Conservation (phyloP, 1,284 basidiomycete species). For the Melanopsichium pennsylvanicum region DNA sequence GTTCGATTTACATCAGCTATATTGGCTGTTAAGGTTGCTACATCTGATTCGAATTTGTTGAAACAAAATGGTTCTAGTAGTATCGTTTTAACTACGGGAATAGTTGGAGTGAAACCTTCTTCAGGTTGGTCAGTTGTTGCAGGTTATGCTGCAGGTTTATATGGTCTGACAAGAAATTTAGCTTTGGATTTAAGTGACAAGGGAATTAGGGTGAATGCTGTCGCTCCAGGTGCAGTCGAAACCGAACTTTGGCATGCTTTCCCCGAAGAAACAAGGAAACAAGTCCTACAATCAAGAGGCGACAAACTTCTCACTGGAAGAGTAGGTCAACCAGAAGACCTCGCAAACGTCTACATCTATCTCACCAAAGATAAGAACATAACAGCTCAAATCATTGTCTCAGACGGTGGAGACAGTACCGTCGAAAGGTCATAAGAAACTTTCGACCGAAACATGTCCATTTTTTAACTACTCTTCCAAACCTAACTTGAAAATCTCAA, state of each 20-base stretch:
- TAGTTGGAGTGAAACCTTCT: slow-evolving; percentile 23
- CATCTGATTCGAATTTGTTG: not conserved
- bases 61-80: slow-evolving; percentile 4
- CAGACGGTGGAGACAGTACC: slow-evolving; percentile 22
- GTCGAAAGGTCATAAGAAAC: too few species aligned
- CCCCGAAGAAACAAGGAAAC: slow-evolving; percentile 4
- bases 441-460: too few species aligned
- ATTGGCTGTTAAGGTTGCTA: slow-evolving; percentile 34
- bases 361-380: slow-evolving; percentile 47
- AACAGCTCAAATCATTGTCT: slow-evolving; percentile 26
- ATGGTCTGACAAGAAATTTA: slow-evolving; percentile 23
- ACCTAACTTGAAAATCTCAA: too few species aligned
- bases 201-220: slow-evolving; percentile 39
- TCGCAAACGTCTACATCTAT: slow-evolving; percentile 36
- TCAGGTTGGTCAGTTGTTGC: slow-evolving; percentile 13
- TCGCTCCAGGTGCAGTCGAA: slow-evolving; percentile 31
- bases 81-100: slow-evolving; percentile 39
- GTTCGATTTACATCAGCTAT: slow-evolving; percentile 29
- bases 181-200: slow-evolving; percentile 30
- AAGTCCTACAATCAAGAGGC: not conserved
- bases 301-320: slow-evolving; percentile 10
- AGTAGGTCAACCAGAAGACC: slow-evolving; percentile 21
- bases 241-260: slow-evolving; percentile 40
- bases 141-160: slow-evolving; percentile 12
- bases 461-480: too few species aligned